Evolutionary conservation across 345 rosid species (phyloP), one percentile per base, ranked within the genome.

Genomic region (Mercurialis annua): DNA sequence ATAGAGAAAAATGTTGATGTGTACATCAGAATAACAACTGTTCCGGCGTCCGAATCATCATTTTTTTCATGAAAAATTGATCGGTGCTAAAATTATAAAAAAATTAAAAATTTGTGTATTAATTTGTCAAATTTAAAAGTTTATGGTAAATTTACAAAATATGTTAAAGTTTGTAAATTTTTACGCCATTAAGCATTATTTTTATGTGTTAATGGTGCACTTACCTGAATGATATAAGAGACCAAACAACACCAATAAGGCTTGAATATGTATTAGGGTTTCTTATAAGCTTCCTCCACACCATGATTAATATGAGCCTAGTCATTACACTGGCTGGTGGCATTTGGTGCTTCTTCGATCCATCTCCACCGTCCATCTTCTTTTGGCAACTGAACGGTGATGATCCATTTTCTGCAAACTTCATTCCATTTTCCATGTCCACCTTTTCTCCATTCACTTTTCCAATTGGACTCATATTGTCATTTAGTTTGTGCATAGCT

Each of bases 401-500:
- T 57, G 92, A 81, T 46, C 72, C 81, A 34, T 40, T 77, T 46
- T 60, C 67, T 59, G 78, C 78, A 63, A 75, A 70, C 83, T 83
- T 81, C 6, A 60, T 66, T 1, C 80, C 90, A 59, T 83, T 81
- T 67, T 81, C 86, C 5, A 78, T 69, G 16, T 81, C 84, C 42
- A 50, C 84, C 53, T 71, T 80, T 23, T 75, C 89, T 74, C 71
- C 87, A 61, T 73, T 80, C 59, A 69, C 77, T 72, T 78, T 83
- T 30, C 81, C 75, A 16, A 65, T 72, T 27, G 91, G 85, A 59
- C 81, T 80, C 87, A 82, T 83, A 71, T 82, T 83, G 65, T 85
- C 89, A 51, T 80, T 85, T 65, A 82, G 69, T 69, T 84, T 78
- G n/a, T 85, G 80, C 86, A 89, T 76, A 10, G 87, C 91, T 83